Conservation (phyloP, 2,329 filamentous ascomycete species). For the Fusarium sp. region DNA sequence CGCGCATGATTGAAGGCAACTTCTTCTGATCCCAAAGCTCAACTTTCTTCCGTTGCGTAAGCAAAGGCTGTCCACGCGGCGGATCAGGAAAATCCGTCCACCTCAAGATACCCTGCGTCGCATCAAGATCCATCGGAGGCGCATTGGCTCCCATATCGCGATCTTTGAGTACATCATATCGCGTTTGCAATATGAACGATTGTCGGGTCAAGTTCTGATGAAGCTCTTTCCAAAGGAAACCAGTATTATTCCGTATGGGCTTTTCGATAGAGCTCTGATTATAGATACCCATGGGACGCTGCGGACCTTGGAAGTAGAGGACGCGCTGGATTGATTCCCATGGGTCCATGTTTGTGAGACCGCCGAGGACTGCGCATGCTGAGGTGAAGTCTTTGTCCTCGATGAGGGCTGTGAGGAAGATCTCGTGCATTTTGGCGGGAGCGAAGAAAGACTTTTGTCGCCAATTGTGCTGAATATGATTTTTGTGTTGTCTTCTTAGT, state of each 20-base stretch:
- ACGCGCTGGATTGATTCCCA: constrained; percentile 61
- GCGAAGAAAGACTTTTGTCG: rapidly evolving
- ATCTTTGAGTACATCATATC: constrained; percentile 62
- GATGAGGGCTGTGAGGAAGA: constrained; percentile 66
- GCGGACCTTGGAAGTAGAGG: constrained; percentile 63
- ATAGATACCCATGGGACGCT: constrained; percentile 56
- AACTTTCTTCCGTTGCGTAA: constrained; percentile 65
- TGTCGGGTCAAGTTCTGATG: constrained; percentile 64
- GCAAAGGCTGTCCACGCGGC: constrained; percentile 54
- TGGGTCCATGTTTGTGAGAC: constrained; percentile 66
- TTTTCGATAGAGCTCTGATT: constrained; percentile 53
- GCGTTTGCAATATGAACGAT: constrained; percentile 65
- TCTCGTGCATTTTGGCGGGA: constrained; percentile 56
- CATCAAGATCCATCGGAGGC: constrained; percentile 52
- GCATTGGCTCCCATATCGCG: constrained; percentile 55
- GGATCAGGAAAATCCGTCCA: constrained; percentile 72
- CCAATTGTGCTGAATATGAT: rapidly evolving
- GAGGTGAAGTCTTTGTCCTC: constrained; percentile 59
- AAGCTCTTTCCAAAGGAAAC: constrained; percentile 62
- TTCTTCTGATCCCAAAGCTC: constrained; percentile 64
- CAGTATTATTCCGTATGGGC: constrained; percentile 50
- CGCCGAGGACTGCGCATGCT: constrained; percentile 64
- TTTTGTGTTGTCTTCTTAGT: neutral
- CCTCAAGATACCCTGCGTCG: constrained; percentile 58
- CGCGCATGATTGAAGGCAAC: constrained; percentile 58